Base-by-base conservation (phyloP, 2,329 filamentous ascomycete species). In the Fusarium tanahbumbuense region DNA sequence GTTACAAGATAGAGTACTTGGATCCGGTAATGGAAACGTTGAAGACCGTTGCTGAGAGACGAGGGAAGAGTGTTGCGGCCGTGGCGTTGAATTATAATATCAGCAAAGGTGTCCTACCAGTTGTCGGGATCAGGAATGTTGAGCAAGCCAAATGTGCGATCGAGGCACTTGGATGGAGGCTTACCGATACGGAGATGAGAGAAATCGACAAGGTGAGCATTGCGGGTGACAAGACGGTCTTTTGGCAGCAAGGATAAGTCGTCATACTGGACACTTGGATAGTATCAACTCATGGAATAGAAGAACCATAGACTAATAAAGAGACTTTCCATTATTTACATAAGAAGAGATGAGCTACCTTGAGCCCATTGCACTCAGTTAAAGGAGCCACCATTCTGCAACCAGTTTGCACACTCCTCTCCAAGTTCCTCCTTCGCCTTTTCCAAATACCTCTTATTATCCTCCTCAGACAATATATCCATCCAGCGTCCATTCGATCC, bases 111-210 rank as follows among this genome's bases (percentile, higher is more conserved):
- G 56, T 37, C 2, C 3, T 66, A 0, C 64, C 64, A 0, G 46
- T 66, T 13, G 61, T 67, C 42, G 61, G 64, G 2, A 66, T 67
- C 1, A 60, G 61, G 8, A 67, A 56, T 3, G 55, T 66, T 2
- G 27, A 47, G 6, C 64, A 67, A 28, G 64, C 64, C 1, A 23
- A 66, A 0, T 42, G 40, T 12, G 61, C 56, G 1, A 61, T 67
- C 4, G 56, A 66, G 3, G 45, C 64, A 2, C 41, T 66, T 9
- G 61, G 56, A 20, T 67, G 61, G 64, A 45, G 64, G 1, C 50
- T 67, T 12, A 56, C 49, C 5, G 27, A 61, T 2, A 12, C 9
- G 7, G 56, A 66, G 18, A 53, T 67, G 1, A 18, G 44, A 23
- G 64, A 66, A 16, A 61, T 67, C 13, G 56, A 67, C 0, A 44